Conservation (phyloP, 2,329 filamentous ascomycete genomes). For the Raffaelea albimanens region DNA sequence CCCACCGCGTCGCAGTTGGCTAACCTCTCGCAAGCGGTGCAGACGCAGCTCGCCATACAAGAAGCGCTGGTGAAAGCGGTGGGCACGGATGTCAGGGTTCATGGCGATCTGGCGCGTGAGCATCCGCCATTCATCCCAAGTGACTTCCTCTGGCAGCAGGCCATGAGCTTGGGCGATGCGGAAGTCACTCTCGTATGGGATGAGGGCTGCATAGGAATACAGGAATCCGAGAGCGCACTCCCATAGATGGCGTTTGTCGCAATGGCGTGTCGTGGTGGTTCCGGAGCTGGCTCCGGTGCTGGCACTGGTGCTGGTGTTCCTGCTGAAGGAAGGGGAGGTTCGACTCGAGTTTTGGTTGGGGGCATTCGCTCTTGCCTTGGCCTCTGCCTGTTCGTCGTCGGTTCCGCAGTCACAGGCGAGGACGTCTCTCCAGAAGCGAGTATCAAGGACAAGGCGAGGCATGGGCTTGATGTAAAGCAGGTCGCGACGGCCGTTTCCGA, state of each 20-base stretch:
- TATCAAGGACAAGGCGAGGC: slow-evolving; percentile 24
- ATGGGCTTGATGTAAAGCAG: slow-evolving; percentile 24
- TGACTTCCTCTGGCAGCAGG: slow-evolving; percentile 24
- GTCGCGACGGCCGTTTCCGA: slow-evolving; percentile 11
- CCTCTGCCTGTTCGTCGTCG: too few relatives aligned
- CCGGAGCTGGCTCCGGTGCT: neutral
- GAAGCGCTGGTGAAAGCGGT: slow-evolving; percentile 26
- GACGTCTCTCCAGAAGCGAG: slow-evolving; percentile 18
- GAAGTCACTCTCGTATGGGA: slow-evolving; percentile 29
- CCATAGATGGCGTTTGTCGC: slow-evolving; percentile 12
- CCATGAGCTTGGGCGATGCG: slow-evolving; percentile 22
- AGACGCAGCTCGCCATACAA: slow-evolving; percentile 31
- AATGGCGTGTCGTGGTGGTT: slow-evolving; percentile 4
- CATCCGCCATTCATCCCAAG: slow-evolving; percentile 29
- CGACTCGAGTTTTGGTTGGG: too few relatives aligned
- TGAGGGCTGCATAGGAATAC: slow-evolving; percentile 25
- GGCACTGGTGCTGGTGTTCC: neutral
- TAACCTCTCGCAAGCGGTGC: slow-evolving; percentile 27
- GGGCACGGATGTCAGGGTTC: slow-evolving; percentile 18
- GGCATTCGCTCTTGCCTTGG: too few relatives aligned
- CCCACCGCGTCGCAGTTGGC: slow-evolving; percentile 20
- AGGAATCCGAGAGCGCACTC: slow-evolving; percentile 27
- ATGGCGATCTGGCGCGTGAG: slow-evolving; percentile 21
- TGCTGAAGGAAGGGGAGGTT: neutral
- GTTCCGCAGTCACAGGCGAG: slow-evolving; percentile 7